Conservation (phyloP, 2,329 filamentous ascomycete species). For the Penicillium sp. region DNA sequence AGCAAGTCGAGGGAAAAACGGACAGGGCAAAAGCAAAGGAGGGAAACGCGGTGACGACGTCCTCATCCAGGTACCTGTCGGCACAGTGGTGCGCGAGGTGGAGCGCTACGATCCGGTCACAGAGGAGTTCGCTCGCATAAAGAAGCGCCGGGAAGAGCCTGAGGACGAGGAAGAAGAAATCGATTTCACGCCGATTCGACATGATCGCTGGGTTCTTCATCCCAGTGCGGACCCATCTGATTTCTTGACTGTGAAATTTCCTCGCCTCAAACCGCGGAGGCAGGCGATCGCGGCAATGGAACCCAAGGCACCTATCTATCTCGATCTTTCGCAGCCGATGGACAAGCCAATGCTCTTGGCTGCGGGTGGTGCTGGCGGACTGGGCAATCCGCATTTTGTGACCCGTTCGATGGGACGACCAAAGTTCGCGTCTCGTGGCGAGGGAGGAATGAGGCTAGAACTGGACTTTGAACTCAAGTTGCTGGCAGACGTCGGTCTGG, state of each 20-base stretch:
- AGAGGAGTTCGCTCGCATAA: conserved; percentile 53
- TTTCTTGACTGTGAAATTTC: conserved; percentile 57
- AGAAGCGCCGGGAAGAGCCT: conserved; percentile 3
- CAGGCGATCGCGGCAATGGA: conserved; percentile 61
- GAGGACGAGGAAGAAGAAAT: conserved; percentile 25
- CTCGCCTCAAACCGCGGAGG: conserved; percentile 52
- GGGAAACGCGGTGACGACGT: conserved; percentile 83
- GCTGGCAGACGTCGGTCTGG: conserved; percentile 88
- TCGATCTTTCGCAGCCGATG: conserved; percentile 72
- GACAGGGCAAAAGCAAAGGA: conserved; percentile 46
- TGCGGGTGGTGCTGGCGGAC: conserved; percentile 78
- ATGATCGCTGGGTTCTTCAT: conserved; percentile 80
- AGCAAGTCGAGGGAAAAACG: conserved; percentile 44
- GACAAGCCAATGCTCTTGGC: conserved; percentile 78
- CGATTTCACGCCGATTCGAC: conserved; percentile 42
- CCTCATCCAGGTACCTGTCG: conserved; percentile 84
- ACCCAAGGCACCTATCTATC: conserved; percentile 65
- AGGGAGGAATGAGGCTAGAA: conserved; percentile 69
- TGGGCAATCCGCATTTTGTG: conserved; percentile 91
- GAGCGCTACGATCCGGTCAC: conserved; percentile 70
- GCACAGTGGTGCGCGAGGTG: conserved; percentile 82
- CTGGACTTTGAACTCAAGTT: conserved; percentile 90
- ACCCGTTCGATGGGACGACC: conserved; percentile 70
- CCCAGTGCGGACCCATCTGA: conserved; percentile 73
- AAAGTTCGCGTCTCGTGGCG: conserved; percentile 83